Evolutionary conservation across 495 filamentous ascomycete genomes (phyloP).

Genomic region (Penicillium fimorum): DNA sequence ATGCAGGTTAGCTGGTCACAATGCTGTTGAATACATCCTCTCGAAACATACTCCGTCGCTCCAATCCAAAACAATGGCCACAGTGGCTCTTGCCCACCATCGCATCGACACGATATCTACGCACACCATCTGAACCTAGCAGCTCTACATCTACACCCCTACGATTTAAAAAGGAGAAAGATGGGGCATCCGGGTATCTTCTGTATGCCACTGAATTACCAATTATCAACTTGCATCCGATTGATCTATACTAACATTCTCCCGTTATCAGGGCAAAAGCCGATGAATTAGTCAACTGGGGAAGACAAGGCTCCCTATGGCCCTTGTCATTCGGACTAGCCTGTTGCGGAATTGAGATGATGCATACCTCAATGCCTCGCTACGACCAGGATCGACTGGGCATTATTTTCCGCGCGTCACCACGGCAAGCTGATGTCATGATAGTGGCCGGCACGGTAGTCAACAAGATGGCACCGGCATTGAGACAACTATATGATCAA

Average conservation of each 20-base stretch:
- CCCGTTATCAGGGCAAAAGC: slow-evolving; percentile 62
- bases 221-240: background rate
- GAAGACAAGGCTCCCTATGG: slow-evolving; percentile 85
- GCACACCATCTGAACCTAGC: slow-evolving; percentile 1
- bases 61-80: slow-evolving; percentile 2
- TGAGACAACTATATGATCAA: slow-evolving; percentile 90
- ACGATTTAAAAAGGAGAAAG: background rate
- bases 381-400: slow-evolving; percentile 92
- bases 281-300: slow-evolving; percentile 84
- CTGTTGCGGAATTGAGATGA: slow-evolving; percentile 94
- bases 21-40: background rate
- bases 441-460: slow-evolving; percentile 90
- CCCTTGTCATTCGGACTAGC: slow-evolving; percentile 92
- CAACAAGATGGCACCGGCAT: slow-evolving; percentile 93
- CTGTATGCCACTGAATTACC: slow-evolving; percentile 6
- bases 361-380: slow-evolving; percentile 88
- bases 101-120: slow-evolving; percentile 1
- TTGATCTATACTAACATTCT: background rate
- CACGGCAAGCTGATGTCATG: slow-evolving; percentile 92
- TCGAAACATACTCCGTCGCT: background rate
- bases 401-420: slow-evolving; percentile 92
- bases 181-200: slow-evolving; percentile 11
- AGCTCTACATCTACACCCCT: background rate
- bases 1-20: background rate
- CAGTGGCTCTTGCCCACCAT: background rate